These are phyloP conservation scores for Rubia yunnanensis DNA, from an alignment of 257 asterid genomes.

Conservation along the genomic window DNA sequence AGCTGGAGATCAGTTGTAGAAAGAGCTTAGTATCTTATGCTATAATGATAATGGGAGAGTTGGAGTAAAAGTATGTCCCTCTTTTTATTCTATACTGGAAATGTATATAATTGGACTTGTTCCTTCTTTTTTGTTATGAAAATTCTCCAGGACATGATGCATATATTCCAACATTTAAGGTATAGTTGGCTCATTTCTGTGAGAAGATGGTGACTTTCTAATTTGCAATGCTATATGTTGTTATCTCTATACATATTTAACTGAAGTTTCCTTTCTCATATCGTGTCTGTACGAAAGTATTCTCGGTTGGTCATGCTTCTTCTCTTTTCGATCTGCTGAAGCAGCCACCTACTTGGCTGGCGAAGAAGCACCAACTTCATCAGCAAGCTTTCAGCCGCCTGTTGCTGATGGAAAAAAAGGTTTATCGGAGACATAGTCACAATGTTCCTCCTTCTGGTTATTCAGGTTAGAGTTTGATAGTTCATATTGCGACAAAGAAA, in stretches of 20 bases:
- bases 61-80: no score
- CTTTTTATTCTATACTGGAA: no score
- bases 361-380: slow-evolving; percentile 29
- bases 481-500: slow-evolving; percentile 66
- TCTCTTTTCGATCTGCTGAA: slow-evolving; percentile 49
- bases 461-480: slow-evolving; percentile 39
- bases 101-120: no score
- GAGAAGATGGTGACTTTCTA: slow-evolving; percentile 75
- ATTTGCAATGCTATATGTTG: not conserved
- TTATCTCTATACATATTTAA: not conserved
- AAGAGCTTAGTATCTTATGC: no score
- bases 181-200: slow-evolving; percentile 86
- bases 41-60: no score
- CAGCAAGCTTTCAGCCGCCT: slow-evolving; percentile 23
- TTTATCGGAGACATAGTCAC: slow-evolving; percentile 52
- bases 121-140: slow-evolving; percentile 57
- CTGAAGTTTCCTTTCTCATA: not conserved
- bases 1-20: no score
- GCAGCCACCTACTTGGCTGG: slow-evolving; percentile 63
- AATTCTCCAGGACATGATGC: slow-evolving; percentile 82
- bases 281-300: not conserved
- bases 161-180: slow-evolving; percentile 77
- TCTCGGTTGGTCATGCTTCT: not conserved
- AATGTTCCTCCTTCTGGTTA: slow-evolving; percentile 32
- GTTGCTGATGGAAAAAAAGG: slow-evolving; percentile 23